These are phyloP conservation scores for Lactuca sativa DNA, from an alignment of 129 eudicot genomes.

Conservation along the genomic window DNA sequence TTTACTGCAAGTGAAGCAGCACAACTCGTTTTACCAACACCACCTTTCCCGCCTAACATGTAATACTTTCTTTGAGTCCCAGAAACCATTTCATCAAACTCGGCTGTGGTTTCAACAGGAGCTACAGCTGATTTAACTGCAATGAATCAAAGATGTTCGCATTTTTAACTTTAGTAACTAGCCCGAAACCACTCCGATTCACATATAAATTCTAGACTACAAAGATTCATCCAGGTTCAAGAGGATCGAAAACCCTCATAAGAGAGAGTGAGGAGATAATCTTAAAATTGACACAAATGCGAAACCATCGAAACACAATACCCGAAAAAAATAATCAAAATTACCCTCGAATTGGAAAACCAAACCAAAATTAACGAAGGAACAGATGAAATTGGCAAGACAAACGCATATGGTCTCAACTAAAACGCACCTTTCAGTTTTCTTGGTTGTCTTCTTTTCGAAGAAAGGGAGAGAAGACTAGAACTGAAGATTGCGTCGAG, in stretches of 20 bases:
- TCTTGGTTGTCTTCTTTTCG: constrained; percentile 39
- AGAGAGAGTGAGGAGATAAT: not conserved
- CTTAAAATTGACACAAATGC: not conserved
- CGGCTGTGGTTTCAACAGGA: constrained; percentile 69
- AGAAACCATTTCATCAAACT: constrained; percentile 86
- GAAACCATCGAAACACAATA: not conserved
- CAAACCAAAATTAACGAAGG: not conserved
- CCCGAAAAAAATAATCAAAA: constrained; percentile 6
- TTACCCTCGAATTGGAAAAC: not conserved
- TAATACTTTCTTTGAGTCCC: constrained; percentile 91
- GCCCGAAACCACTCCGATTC: not conserved
- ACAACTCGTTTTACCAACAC: constrained; percentile 98
- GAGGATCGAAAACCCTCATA: constrained; percentile 9
- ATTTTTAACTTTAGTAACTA: not conserved
- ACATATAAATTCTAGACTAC: not conserved
- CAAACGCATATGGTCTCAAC: not conserved
- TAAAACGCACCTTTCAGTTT: constrained; percentile 47
- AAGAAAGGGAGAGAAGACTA: constrained; percentile 26
- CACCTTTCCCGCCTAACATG: constrained; percentile 96
- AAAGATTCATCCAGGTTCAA: not conserved
- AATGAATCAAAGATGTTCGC: constrained; percentile 17
- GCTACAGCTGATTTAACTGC: constrained; percentile 76
- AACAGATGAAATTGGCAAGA: not conserved
- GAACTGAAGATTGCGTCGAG: constrained; percentile 37
- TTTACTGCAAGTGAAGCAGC: constrained; percentile 98